Base-by-base conservation (phyloP, 1,284 basidiomycete species). In the Ustilago shanxiensis region DNA sequence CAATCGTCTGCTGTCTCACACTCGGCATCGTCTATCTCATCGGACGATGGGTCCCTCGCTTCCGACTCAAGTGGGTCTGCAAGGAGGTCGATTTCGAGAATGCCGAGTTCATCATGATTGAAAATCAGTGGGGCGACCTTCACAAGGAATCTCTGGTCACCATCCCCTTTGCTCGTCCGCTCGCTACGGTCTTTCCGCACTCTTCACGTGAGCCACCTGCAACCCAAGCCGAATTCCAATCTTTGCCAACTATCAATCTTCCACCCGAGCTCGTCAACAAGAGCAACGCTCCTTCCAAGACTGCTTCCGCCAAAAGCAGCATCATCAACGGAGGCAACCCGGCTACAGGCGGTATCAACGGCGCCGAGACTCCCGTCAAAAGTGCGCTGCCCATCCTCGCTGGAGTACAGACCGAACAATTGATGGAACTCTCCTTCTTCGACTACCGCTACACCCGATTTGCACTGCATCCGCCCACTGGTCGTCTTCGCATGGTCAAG, bases 1-100 rank as follows among this genome's bases (percentile, higher is more conserved):
- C 90, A 78, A 60, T 89, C 22, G 90, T 90, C 8, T 95, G 93
- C 81, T 80, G 93, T 9, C 64, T 93, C 16, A 90, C 92, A 1
- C 87, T 93, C 11, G 97, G 97, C 3, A 87, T 91, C 9, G 88
- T 98, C 35, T 92, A 91, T 10, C 89, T 99, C 16, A 86, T 97
- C 5, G 95, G 95, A 1, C 91, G 95, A 80, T 99, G 97, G 97
- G 91, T 97, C 78, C 96, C 97, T 54, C 90, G 89, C 4, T 81
- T 95, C 45, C 97, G 95, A 93, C 90, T 99, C 58, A 90, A 90
- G 39, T 95, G 92, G 89, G 92, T 94, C n/a, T 91, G 94, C 1
- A 89, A 88, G 60, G 93, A 96, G 86, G 92, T 90, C 60, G 91
- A 92, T 4, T 99, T 99, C 82, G 90, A 91, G 50, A 89, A 93